These are phyloP conservation scores for Peziza echinospora DNA, from an alignment of 495 filamentous ascomycete species.

Conservation along the genomic window DNA sequence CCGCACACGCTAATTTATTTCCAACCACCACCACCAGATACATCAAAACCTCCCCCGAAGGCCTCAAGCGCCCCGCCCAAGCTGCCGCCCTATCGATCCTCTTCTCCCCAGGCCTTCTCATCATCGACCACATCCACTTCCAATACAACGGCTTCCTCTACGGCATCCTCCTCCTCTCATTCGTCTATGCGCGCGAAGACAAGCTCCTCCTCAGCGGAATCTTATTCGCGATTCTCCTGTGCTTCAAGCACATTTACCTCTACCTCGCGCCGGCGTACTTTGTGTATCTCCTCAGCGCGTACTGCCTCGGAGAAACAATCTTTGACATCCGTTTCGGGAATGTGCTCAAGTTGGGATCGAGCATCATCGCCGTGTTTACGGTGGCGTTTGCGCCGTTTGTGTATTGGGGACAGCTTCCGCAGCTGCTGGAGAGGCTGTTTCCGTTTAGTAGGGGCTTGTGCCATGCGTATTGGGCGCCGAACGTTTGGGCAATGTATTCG, in stretches of 20 bases:
- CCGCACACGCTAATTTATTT: background rate
- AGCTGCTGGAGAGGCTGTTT: constrained; percentile 67
- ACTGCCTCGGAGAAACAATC: constrained; percentile 63
- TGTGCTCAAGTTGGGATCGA: constrained; percentile 53
- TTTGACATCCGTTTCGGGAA: constrained; percentile 60
- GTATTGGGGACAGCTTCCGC: constrained; percentile 65
- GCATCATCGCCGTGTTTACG: constrained; percentile 50
- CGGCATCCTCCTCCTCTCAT: constrained; percentile 62
- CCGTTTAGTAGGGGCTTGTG: constrained; percentile 85
- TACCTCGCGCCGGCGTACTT: constrained; percentile 95
- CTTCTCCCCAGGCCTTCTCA: constrained; percentile 76
- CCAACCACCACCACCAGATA: constrained; percentile 29
- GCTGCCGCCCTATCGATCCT: constrained; percentile 74
- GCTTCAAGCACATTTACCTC: constrained; percentile 95
- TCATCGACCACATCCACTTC: constrained; percentile 98
- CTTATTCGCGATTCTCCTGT: constrained; percentile 63
- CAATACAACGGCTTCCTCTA: constrained; percentile 98
- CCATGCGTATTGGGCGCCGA: constrained; percentile 97
- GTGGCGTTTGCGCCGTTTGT: constrained; percentile 81
- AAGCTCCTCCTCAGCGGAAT: constrained; percentile 51
- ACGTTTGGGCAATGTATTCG: constrained; percentile 93
- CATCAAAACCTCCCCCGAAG: constrained; percentile 39
- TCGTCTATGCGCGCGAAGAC: constrained; percentile 51
- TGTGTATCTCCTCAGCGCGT: constrained; percentile 64
- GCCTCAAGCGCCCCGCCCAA: constrained; percentile 56